These are phyloP conservation scores for Potentilla sterilis DNA, from an alignment of 306 rosid genomes.

Conservation along the genomic window DNA sequence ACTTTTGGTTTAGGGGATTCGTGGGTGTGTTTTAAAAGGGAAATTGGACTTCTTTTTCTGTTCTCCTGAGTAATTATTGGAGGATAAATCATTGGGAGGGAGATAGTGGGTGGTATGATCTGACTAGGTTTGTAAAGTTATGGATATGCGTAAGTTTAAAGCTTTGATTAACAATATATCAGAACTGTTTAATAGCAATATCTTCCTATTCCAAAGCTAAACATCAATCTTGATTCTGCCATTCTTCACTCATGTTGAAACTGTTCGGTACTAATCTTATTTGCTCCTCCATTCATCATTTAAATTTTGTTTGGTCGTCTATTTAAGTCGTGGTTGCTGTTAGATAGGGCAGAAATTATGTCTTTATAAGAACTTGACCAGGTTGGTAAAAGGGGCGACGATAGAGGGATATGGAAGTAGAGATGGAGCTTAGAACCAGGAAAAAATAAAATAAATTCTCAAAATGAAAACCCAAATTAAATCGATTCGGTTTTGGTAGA, in stretches of 20 bases:
- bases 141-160: not conserved
- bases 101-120: not conserved
- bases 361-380: not conserved
- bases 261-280: not conserved
- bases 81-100: conserved; percentile 37
- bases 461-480: too few relatives aligned
- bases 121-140: not conserved
- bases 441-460: too few relatives aligned
- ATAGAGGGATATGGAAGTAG: not conserved
- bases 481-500: too few relatives aligned
- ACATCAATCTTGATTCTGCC: not conserved
- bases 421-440: not conserved
- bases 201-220: not conserved
- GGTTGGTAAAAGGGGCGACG: not conserved
- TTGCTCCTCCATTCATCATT: not conserved
- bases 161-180: conserved; percentile 4
- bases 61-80: conserved; percentile 45
- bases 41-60: conserved; percentile 26
- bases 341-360: not conserved
- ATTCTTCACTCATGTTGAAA: not conserved
- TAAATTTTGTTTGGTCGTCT: not conserved
- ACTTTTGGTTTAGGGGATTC: conserved; percentile 29
- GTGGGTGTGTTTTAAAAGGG: conserved; percentile 26
- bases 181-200: not conserved
- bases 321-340: not conserved